Evolutionary conservation across 257 asterid genomes (phyloP), one percentile per base, ranked within the genome.

Genomic region (Linderniella brevidens): DNA sequence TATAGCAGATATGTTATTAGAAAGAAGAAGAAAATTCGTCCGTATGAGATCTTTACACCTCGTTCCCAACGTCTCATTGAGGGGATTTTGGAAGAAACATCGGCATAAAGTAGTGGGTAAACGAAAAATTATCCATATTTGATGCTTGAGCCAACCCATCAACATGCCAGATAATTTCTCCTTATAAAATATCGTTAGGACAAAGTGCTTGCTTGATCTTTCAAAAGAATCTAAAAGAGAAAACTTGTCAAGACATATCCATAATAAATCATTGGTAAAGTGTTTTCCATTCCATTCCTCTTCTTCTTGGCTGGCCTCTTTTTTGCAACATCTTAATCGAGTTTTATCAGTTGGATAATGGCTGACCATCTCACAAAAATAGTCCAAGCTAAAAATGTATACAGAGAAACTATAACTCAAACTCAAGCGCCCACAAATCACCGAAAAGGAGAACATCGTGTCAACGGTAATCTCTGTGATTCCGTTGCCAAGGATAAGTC

Each of bases 141-240:
- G n/a, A n/a, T n/a, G n/a, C n/a, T n/a, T n/a, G n/a, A n/a, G n/a
- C n/a, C n/a, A n/a, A n/a, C n/a, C 80, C 73, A 77, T 49, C 72
- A n/a, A n/a, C n/a, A 86, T 66, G 74, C 92, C 46, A 72, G 54
- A 69, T 88, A 88, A 65, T 76, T 88, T 58, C 98, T 81, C 59
- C 96, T 75, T 40, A 88, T 25, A 80, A 62, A 64, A 80, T 46
- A 78, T 76, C 64, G 72, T 69, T 0, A 78, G 80, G 49, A 88
- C 67, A 73, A 68, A 78, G 15, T 86, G 74, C 68, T 15, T 86
- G 74, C 68, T 88, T 95, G 25, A 88, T 47, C 58, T 79, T 77
- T 58, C 66, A 65, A 55, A 84, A 63, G 64, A 72, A 65, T 68
- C 98, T 75, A 53, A 58, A n/a, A 59, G 38, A 76, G 41, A 51